These are phyloP conservation scores for Cytospora piceicola DNA, from an alignment of 2,329 filamentous ascomycete genomes.

Conservation along the genomic window DNA sequence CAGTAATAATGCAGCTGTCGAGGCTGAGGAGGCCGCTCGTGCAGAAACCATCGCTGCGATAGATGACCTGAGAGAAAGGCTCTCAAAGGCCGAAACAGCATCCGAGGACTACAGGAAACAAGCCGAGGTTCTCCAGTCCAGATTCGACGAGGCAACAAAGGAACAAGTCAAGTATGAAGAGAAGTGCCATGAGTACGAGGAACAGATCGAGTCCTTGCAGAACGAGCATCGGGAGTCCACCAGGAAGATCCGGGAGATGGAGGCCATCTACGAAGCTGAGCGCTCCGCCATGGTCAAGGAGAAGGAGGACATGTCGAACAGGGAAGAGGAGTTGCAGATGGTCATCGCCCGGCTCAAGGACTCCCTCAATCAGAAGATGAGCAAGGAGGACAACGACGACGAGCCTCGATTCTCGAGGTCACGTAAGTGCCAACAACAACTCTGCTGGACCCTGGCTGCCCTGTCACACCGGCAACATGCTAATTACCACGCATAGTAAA, in stretches of 20 bases:
- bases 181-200: slow-evolving; percentile 81
- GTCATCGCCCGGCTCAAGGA: slow-evolving; percentile 94
- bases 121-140: slow-evolving; percentile 79
- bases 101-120: slow-evolving; percentile 85
- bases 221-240: slow-evolving; percentile 85
- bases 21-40: slow-evolving; percentile 71
- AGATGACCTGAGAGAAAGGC: slow-evolving; percentile 81
- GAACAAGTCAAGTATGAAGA: slow-evolving; percentile 91
- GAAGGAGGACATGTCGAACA: slow-evolving; percentile 82
- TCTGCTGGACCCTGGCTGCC: background rate
- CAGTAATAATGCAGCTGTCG: slow-evolving; percentile 48
- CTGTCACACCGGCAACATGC: background rate
- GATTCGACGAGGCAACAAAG: slow-evolving; percentile 80
- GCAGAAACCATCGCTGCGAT: slow-evolving; percentile 79
- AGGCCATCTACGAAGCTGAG: slow-evolving; percentile 90
- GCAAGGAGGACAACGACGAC: slow-evolving; percentile 60
- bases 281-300: slow-evolving; percentile 85
- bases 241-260: slow-evolving; percentile 86
- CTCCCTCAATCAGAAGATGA: slow-evolving; percentile 75
- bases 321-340: slow-evolving; percentile 87
- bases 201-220: slow-evolving; percentile 77
- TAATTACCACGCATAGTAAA: slow-evolving; percentile 39
- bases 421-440: slow-evolving; percentile 48
- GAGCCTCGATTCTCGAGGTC: slow-evolving; percentile 61
- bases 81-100: slow-evolving; percentile 77